A percentile compares a stretch with the other conserved stretches of the same genome.
phyloP scores from a whole-genome alignment of 2,329 filamentous ascomycete genomes.

The Thermomyces lanuginosus region DNA sequence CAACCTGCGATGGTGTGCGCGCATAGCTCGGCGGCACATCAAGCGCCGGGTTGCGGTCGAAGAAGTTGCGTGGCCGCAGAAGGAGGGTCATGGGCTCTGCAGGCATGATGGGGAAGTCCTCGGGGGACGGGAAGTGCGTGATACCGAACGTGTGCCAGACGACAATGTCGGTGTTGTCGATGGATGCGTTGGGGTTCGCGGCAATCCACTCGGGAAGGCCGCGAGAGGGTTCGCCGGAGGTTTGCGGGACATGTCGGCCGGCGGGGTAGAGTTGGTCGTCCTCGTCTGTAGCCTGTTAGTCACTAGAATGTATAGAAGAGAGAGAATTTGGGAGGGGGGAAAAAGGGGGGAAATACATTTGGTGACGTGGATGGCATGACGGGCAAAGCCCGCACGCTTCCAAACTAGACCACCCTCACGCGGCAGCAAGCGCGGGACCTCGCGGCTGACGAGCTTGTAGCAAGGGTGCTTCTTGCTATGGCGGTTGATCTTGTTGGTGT shows the following conservation, averaged over 20 bases:
- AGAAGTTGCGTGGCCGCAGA: conserved; percentile 68
- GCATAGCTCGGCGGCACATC: conserved; percentile 66
- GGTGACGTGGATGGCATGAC: conserved; percentile 77
- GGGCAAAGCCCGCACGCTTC: conserved; percentile 76
- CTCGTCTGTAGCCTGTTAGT: conserved; percentile 39
- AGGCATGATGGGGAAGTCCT: conserved; percentile 89
- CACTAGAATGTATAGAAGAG: conserved; percentile 2
- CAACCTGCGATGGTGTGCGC: conserved; percentile 54
- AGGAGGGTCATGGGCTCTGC: conserved; percentile 70
- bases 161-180: conserved; percentile 73
- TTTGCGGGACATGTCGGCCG: conserved; percentile 75
- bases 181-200: conserved; percentile 47
- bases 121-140: conserved; percentile 73
- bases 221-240: conserved; percentile 57
- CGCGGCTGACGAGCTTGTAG: conserved; percentile 81
- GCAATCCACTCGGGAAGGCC: conserved; percentile 62
- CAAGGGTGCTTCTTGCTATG: conserved; percentile 69
- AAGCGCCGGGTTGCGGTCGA: conserved; percentile 59
- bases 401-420: conserved; percentile 70
- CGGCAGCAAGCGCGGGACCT: conserved; percentile 62
- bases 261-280: conserved; percentile 75
- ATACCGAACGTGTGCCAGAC: conserved; percentile 91
- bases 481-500: conserved; percentile 68
- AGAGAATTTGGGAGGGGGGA: conserved; percentile 4
- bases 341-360: conserved; percentile 46